Evolutionary conservation across 176 grass and related monocot genomes (phyloP).

Genomic region (Panicum miliaceum): DNA sequence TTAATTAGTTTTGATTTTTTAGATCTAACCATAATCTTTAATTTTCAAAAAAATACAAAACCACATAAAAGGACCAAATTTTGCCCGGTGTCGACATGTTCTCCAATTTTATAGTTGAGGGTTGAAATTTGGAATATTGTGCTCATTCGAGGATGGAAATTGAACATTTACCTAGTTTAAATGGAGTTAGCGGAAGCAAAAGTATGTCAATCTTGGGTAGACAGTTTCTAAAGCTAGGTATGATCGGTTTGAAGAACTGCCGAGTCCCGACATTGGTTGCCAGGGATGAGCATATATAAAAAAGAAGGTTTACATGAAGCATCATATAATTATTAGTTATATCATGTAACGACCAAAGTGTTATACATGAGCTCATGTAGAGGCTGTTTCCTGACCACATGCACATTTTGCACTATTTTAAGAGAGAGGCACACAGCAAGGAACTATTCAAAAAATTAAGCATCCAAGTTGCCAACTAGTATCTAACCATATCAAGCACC

Average conservation of each 20-base stretch:
- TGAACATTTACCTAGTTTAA: no score
- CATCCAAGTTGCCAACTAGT: not conserved
- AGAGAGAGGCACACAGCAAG: not conserved
- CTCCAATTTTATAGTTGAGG: no score
- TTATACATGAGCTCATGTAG: not conserved
- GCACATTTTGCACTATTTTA: not conserved
- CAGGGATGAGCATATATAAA: not conserved
- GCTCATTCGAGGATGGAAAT: no score
- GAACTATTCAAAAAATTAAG: not conserved
- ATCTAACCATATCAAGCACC: not conserved
- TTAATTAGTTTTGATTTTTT: no score
- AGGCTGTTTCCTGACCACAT: not conserved
- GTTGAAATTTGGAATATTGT: no score
- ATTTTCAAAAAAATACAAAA: no score
- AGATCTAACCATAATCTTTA: no score
- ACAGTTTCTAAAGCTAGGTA: not conserved
- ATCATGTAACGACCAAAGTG: not conserved
- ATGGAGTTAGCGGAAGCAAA: not conserved
- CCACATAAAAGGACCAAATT: no score
- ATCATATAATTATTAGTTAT: not conserved
- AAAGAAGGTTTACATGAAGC: not conserved
- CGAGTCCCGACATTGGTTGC: not conserved
- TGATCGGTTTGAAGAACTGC: not conserved
- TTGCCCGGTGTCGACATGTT: no score
- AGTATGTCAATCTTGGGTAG: not conserved